Evolutionary conservation across 805 yeast genomes (phyloP).

Genomic region (Maudiozyma serrabonitensis): DNA sequence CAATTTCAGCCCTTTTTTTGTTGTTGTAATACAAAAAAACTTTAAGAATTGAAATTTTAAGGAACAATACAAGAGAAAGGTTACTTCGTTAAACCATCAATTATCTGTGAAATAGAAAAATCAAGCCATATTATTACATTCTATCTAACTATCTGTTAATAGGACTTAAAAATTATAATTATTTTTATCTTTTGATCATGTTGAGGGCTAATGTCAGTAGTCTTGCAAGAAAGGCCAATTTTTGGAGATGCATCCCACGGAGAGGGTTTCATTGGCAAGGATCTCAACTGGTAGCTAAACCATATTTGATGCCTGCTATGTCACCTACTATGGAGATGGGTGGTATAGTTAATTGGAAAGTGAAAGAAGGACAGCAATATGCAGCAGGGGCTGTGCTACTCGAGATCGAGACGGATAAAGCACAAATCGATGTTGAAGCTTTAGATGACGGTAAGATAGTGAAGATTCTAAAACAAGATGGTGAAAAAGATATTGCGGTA

Average conservation of each 20-base stretch:
- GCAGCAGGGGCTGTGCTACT: slow-evolving; percentile 72
- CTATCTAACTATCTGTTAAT: no score
- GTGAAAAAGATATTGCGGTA: slow-evolving; percentile 71
- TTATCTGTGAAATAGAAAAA: no score
- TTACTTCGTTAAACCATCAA: no score
- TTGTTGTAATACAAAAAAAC: no score
- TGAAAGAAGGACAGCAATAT: slow-evolving; percentile 65
- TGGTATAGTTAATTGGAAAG: slow-evolving; percentile 83
- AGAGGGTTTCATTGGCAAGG: not conserved
- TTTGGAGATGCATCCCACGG: not conserved
- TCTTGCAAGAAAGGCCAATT: not conserved
- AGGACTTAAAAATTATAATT: no score
- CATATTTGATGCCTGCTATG: slow-evolving; percentile 95
- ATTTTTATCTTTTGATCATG: no score
- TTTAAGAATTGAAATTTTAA: no score
- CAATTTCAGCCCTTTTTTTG: no score
- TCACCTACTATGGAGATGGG: slow-evolving; percentile 98
- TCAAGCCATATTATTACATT: no score
- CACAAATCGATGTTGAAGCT: slow-evolving; percentile 77
- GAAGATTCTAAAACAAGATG: slow-evolving; percentile 58
- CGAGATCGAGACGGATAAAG: slow-evolving; percentile 82
- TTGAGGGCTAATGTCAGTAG: no score
- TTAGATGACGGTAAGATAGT: slow-evolving; percentile 87
- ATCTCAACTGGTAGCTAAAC: slow-evolving; percentile 12
- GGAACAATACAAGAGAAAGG: no score